Conservation (phyloP, 2,329 filamentous ascomycete species). For the Tolypocladium inflatum region DNA sequence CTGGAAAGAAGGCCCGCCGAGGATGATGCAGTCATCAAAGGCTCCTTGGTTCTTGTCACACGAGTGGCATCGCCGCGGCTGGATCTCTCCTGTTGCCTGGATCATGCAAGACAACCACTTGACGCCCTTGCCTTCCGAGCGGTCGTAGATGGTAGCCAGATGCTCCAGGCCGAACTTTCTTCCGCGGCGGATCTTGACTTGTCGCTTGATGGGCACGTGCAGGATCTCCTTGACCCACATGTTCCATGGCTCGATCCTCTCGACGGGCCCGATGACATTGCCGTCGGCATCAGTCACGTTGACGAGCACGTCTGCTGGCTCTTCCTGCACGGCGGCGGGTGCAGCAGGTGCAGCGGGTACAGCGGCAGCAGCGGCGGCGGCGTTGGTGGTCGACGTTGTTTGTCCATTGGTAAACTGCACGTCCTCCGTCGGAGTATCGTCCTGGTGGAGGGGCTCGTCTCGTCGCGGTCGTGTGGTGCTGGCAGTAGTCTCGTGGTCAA, state of each 20-base stretch:
- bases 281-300: constrained; percentile 28
- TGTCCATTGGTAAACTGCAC: constrained; percentile 3
- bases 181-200: constrained; percentile 30
- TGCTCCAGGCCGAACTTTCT: constrained; percentile 29
- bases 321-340: background rate
- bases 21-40: constrained; percentile 34
- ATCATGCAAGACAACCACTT: constrained; percentile 41
- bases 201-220: constrained; percentile 25
- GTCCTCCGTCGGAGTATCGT: constrained; percentile 10
- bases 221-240: constrained; percentile 29
- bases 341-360: background rate
- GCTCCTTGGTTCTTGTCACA: constrained; percentile 33
- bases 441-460: background rate
- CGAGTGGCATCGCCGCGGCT: constrained; percentile 27
- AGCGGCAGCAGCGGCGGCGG: background rate
- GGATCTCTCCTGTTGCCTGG: constrained; percentile 36
- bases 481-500: background rate
- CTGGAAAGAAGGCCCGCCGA: constrained; percentile 30
- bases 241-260: constrained; percentile 27
- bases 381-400: background rate
- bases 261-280: constrained; percentile 26
- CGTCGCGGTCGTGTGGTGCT: background rate
- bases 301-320: constrained; percentile 14
- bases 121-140: constrained; percentile 29
- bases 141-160: constrained; percentile 30